Evolutionary conservation across 352 stramenopile species (phyloP).

Genomic region (Phytophthora palmivora): DNA sequence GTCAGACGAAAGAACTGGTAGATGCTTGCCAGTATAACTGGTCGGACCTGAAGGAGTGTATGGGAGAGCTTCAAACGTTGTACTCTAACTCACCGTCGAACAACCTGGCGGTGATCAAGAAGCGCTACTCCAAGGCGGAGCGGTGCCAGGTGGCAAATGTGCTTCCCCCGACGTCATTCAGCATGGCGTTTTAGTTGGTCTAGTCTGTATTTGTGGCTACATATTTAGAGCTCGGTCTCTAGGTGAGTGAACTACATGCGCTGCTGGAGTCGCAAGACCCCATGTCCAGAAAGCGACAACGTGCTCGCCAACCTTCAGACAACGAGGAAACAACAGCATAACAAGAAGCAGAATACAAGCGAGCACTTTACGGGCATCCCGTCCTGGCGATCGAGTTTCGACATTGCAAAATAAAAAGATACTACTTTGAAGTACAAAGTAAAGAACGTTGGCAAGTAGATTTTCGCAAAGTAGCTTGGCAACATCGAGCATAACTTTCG

Average conservation of each 20-base stretch:
- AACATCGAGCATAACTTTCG: constrained; percentile 2
- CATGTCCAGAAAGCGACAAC: constrained; percentile 27
- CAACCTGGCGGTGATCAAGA: constrained; percentile 89
- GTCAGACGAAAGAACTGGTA: constrained; percentile 82
- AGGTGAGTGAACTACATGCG: constrained; percentile 34
- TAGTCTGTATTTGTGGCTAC: constrained; percentile 51
- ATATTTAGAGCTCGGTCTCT: constrained; percentile 61
- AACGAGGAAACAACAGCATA: constrained; percentile 42
- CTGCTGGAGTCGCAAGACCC: constrained; percentile 19
- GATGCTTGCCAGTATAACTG: constrained; percentile 82
- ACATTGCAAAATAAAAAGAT: constrained; percentile 30
- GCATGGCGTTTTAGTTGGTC: constrained; percentile 80
- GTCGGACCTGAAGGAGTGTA: constrained; percentile 83
- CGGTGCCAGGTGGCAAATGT: constrained; percentile 80
- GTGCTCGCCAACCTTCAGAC: constrained; percentile 39
- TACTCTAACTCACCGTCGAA: constrained; percentile 85
- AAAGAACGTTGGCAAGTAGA: not conserved
- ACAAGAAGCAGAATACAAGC: constrained; percentile 39
- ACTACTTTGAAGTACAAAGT: not conserved
- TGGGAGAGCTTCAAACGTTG: constrained; percentile 80
- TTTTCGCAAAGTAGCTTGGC: not conserved
- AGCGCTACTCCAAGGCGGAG: constrained; percentile 89
- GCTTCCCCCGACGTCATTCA: constrained; percentile 76
- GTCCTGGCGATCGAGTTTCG: constrained; percentile 20
- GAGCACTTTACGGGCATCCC: constrained; percentile 22